A percentile compares a stretch with the other conserved stretches of the same genome.
These are phyloP conservation scores for Fusarium sp. DNA, from an alignment of 2,329 filamentous ascomycete genomes.

Conservation along the genomic window DNA sequence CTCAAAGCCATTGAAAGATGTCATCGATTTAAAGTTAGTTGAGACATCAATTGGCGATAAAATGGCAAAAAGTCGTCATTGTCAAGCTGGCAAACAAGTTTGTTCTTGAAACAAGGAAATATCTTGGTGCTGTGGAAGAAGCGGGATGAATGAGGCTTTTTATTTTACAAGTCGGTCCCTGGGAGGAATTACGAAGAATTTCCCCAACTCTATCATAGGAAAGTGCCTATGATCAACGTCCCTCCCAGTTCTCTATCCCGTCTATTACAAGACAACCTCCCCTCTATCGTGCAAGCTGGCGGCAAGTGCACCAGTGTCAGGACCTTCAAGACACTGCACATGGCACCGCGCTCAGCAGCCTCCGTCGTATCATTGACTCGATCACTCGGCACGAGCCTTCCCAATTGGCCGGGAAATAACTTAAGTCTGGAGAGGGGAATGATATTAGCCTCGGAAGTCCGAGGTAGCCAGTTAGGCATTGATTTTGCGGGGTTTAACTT, in stretches of 20 bases:
- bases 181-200: conserved; percentile 53
- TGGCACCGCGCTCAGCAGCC: conserved; percentile 48
- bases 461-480: not conserved
- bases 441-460: conserved; percentile 25
- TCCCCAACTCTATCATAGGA: conserved; percentile 56
- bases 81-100: conserved; percentile 16
- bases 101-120: conserved; percentile 47
- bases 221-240: conserved; percentile 53
- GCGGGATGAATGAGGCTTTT: conserved; percentile 60
- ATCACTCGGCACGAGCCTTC: conserved; percentile 56
- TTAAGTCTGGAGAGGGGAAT: conserved; percentile 54
- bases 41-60: conserved; percentile 33
- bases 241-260: conserved; percentile 59
- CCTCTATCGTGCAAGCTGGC: conserved; percentile 55
- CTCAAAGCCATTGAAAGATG: conserved; percentile 26
- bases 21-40: conserved; percentile 44
- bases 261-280: conserved; percentile 59
- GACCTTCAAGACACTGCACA: conserved; percentile 48
- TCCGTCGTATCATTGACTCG: conserved; percentile 53
- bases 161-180: conserved; percentile 61
- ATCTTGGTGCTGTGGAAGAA: conserved; percentile 53
- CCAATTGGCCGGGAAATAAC: conserved; percentile 52
- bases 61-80: conserved; percentile 10
- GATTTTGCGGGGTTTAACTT: conserved; percentile 58
- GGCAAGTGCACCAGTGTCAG: conserved; percentile 46